Conservation (phyloP, 768 basidiomycete genomes). For the Kwoniella heveanensis region DNA sequence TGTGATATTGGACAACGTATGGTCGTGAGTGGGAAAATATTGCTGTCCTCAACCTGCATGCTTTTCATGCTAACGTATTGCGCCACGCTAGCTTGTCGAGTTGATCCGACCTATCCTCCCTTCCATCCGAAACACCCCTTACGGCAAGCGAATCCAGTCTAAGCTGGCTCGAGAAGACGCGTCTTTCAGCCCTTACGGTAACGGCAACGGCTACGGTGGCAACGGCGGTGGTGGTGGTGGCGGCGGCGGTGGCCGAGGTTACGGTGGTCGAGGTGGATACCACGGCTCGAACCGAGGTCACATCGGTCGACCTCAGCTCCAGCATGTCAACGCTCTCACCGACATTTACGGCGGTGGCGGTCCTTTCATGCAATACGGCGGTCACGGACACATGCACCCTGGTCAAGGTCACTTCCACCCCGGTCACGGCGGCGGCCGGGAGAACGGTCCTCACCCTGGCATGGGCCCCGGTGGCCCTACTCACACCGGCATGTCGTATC, state of each 20-base stretch:
- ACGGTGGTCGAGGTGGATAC: slow-evolving; percentile 30
- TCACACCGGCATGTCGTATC: slow-evolving; percentile 48
- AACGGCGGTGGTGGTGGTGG: slow-evolving; percentile 39
- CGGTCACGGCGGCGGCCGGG: neutral
- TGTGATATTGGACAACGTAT: slow-evolving; percentile 88
- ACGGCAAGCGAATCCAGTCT: slow-evolving; percentile 98
- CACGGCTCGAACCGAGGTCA: slow-evolving; percentile 33
- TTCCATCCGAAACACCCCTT: slow-evolving; percentile 97
- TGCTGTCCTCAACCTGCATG: no score
- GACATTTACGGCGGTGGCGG: slow-evolving; percentile 54
- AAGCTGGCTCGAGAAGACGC: slow-evolving; percentile 93
- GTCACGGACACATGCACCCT: slow-evolving; percentile 13
- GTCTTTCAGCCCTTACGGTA: slow-evolving; percentile 44
- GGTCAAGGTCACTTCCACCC: slow-evolving; percentile 19
- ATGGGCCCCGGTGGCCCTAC: slow-evolving; percentile 29
- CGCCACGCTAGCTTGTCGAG: slow-evolving; percentile 71
- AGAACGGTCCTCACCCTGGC: slow-evolving; percentile 13
- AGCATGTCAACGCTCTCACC: slow-evolving; percentile 56
- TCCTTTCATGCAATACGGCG: slow-evolving; percentile 35
- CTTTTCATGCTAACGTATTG: slow-evolving; percentile 4
- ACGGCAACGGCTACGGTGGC: slow-evolving; percentile 28
- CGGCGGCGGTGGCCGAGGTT: slow-evolving; percentile 33
- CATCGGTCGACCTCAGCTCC: slow-evolving; percentile 54
- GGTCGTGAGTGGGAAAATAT: slow-evolving; percentile 66
- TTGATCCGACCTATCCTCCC: slow-evolving; percentile 98